Evolutionary conservation across 2,329 filamentous ascomycete genomes (phyloP), one percentile per base, ranked within the genome.

Genomic region (Penicillium verrucosum): DNA sequence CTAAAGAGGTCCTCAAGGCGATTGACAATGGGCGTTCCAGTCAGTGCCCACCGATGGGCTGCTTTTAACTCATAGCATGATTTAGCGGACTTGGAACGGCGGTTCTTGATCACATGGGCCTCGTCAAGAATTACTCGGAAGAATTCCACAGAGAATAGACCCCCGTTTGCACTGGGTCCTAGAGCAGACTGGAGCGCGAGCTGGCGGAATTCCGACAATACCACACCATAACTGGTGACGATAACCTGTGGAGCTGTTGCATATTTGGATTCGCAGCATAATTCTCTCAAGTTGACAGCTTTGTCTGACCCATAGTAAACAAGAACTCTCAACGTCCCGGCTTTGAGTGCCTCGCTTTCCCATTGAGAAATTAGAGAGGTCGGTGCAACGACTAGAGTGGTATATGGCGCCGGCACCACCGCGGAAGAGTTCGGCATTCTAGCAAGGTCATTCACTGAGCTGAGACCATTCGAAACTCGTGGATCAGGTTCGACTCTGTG

Each of bases 331-430:
- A 97, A 76, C 0, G 90, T 90, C 2, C 92, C 92, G 11, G 89
- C 92, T 68, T 93, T 96, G 65, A 92, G 86, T 0, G 92, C 90
- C 77, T 99, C 94, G 68, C 90, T 96, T 65, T 96, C 89, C 94
- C 94, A 99, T 71, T 99, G 94, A 0, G 93, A 85, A n/a, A 99
- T 81, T 2, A 99, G 80, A 10, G 94, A 97, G 86, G 97, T 97
- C 1, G 94, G 94, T 0, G 94, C 94, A n/a, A 99, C 83, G 0
- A 99, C 93, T 3, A 99, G 78, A 0, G 94, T 99, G 0, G 94
- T 97, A 69, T 88, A 90, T 0, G 92, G 92, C 1, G 92, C 94
- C 51, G 81, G 73, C 45, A 89, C 81, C 4, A 91, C 77, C 1
- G 78, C 77, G 10, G 80, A 73, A 16, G 84, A 81, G 41, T 81